Conservation (phyloP, 805 yeast species). For the Kuraishia capsulata region DNA sequence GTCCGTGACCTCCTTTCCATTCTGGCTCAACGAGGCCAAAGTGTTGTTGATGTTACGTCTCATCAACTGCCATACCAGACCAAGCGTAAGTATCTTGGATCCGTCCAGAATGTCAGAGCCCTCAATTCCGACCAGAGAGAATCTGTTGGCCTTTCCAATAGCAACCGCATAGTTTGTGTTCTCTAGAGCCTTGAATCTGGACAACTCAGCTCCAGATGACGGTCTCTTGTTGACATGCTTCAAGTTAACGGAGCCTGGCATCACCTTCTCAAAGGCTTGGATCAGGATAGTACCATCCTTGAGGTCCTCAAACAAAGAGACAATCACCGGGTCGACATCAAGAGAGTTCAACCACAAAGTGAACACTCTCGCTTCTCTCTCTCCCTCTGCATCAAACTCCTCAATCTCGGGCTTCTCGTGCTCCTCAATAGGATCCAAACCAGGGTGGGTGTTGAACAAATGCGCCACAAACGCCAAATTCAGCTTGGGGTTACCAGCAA, state of each 20-base stretch:
- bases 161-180: constrained; percentile 98
- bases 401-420: constrained; percentile 88
- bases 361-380: constrained; percentile 97
- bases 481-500: constrained; percentile 93
- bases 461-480: constrained; percentile 97
- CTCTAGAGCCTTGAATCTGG: constrained; percentile 91
- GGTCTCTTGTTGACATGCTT: constrained; percentile 81
- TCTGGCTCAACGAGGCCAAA: constrained; percentile 57
- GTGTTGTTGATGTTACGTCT: constrained; percentile 89
- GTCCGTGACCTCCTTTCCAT: constrained; percentile 74
- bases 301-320: constrained; percentile 84
- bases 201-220: constrained; percentile 60
- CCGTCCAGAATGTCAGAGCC: constrained; percentile 98
- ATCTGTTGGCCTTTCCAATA: constrained; percentile 84
- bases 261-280: constrained; percentile 92
- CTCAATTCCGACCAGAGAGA: constrained; percentile 94
- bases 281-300: constrained; percentile 85
- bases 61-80: constrained; percentile 98
- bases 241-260: constrained; percentile 83
- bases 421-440: constrained; percentile 92
- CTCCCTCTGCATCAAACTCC: constrained; percentile 98
- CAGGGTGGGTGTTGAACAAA: constrained; percentile 93
- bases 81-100: constrained; percentile 77
- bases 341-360: constrained; percentile 95
- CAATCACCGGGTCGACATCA: constrained; percentile 93